Conservation (phyloP, 352 stramenopile genomes). For the Labyrinthula sp. region DNA sequence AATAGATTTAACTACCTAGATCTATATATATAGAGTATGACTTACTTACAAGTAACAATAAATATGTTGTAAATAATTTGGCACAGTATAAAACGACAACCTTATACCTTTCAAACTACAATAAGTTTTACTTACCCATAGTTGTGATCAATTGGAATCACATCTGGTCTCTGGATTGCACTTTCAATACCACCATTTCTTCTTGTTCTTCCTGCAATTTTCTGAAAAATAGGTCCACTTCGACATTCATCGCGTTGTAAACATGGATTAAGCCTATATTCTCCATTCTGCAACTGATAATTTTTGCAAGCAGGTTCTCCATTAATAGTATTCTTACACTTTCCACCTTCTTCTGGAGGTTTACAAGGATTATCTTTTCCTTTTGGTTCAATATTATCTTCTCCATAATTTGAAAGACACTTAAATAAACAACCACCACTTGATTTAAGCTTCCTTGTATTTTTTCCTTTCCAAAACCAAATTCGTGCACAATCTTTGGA, state of each 20-base stretch:
- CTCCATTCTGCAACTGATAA: conserved; percentile 20
- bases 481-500: conserved; percentile 7
- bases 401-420: no score
- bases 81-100: no score
- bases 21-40: no score
- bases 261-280: conserved; percentile 20
- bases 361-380: no score
- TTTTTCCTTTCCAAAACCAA: conserved; percentile 11
- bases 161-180: conserved; percentile 10
- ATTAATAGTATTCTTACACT: conserved; percentile 26
- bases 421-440: no score
- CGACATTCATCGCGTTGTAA: conserved; percentile 25
- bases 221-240: conserved; percentile 17
- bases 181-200: conserved; percentile 9
- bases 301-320: conserved; percentile 9
- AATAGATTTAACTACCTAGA: no score
- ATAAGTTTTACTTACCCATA: no score
- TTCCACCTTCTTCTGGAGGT: no score
- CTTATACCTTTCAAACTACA: no score
- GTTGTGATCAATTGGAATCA: neutral
- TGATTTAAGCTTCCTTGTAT: conserved; percentile 15
- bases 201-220: conserved; percentile 8
- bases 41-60: no score
- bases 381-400: no score
- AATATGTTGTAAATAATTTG: no score